Conservation (phyloP, 2,329 filamentous ascomycete genomes). For the Chalaropsis ovoidea region DNA sequence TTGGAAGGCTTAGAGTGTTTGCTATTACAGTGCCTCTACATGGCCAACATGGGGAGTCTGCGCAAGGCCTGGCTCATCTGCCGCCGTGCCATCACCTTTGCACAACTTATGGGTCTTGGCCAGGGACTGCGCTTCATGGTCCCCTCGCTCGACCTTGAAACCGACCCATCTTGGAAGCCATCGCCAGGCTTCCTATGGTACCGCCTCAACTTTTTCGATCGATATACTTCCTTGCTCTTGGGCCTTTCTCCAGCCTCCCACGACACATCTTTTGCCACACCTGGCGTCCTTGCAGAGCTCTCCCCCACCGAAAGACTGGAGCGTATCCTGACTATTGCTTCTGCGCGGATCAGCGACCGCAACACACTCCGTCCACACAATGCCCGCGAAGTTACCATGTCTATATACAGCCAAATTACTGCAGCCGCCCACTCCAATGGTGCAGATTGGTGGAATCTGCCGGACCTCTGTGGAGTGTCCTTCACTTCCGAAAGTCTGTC, state of each 20-base stretch:
- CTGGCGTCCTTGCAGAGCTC: constrained; percentile 30
- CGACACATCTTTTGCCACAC: constrained; percentile 34
- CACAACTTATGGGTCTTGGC: constrained; percentile 43
- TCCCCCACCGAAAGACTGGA: constrained; percentile 38
- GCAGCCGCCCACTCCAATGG: constrained; percentile 36
- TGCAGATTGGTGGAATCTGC: constrained; percentile 41
- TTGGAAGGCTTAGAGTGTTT: constrained; percentile 46
- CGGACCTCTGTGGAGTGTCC: constrained; percentile 29
- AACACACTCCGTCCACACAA: constrained; percentile 32
- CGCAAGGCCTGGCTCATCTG: constrained; percentile 45
- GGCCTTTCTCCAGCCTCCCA: constrained; percentile 39
- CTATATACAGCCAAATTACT: constrained; percentile 41
- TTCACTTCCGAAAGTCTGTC: constrained; percentile 42
- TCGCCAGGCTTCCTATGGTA: constrained; percentile 37
- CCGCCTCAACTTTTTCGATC: constrained; percentile 41
- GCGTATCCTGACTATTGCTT: constrained; percentile 37
- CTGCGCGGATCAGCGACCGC: constrained; percentile 40
- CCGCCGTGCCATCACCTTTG: constrained; percentile 42
- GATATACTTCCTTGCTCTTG: constrained; percentile 43
- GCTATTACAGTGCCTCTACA: constrained; percentile 40
- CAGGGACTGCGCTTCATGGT: constrained; percentile 32
- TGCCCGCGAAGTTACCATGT: constrained; percentile 36
- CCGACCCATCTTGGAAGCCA: constrained; percentile 31
- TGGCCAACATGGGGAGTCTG: constrained; percentile 45
- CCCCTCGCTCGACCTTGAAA: constrained; percentile 33